phyloP scores from a whole-genome alignment of 1,139 yeast genomes.

The Scheffersomyces insectosa region DNA sequence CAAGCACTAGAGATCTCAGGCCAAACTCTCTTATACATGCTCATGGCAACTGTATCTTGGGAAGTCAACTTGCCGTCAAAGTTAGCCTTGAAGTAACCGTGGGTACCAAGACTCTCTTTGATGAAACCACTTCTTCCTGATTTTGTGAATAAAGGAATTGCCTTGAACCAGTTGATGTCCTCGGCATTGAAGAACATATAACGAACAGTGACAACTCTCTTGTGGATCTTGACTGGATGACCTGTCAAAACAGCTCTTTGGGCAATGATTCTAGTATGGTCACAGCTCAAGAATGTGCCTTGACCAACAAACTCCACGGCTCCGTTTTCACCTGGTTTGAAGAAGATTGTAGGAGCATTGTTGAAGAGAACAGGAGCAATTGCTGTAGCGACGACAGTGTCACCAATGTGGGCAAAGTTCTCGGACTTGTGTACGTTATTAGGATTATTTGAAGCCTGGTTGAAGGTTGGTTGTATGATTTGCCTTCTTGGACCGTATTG shows the following conservation, averaged over 20 bases:
- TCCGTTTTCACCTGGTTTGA: constrained; percentile 50
- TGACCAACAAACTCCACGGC: constrained; percentile 74
- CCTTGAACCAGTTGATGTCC: constrained; percentile 87
- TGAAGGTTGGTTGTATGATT: constrained; percentile 80
- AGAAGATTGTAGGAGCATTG: constrained; percentile 77
- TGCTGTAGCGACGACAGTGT: constrained; percentile 72
- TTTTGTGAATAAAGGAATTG: constrained; percentile 89
- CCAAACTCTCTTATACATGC: constrained; percentile 92
- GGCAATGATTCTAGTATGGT: constrained; percentile 80
- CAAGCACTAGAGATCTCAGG: constrained; percentile 53
- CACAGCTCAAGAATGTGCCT: constrained; percentile 87
- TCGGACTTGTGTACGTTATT: constrained; percentile 89
- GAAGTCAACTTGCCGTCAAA: constrained; percentile 90
- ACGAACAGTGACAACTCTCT: constrained; percentile 85
- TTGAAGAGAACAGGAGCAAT: constrained; percentile 88
- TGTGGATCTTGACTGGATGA: constrained; percentile 93
- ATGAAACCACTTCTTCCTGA: constrained; percentile 92
- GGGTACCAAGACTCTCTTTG: constrained; percentile 95
- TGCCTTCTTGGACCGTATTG: constrained; percentile 95
- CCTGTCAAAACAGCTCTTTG: constrained; percentile 92
- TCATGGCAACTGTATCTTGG: constrained; percentile 93
- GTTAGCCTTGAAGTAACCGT: constrained; percentile 95
- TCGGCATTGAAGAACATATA: constrained; percentile 96
- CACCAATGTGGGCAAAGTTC: constrained; percentile 80
- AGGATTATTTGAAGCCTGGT: constrained; percentile 72